Evolutionary conservation across 192 early-diverging fungal species (phyloP).

Genomic region (Backusella morwellensis): DNA sequence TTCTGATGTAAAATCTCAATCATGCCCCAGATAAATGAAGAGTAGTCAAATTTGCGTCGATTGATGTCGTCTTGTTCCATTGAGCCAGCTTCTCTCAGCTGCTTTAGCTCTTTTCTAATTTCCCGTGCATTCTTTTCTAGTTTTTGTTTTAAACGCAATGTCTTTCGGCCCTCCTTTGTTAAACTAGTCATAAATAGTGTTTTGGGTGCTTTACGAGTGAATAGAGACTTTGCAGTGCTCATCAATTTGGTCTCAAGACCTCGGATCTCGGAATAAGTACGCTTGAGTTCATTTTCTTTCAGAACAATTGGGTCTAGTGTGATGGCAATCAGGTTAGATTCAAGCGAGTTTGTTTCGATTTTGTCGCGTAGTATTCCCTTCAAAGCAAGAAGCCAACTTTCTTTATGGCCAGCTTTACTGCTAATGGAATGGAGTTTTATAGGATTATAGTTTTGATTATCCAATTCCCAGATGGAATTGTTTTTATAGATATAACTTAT

Average conservation of each 20-base stretch:
- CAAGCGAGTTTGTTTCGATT: neutral
- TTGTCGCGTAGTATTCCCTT: neutral
- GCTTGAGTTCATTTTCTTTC: neutral
- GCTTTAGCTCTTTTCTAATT: neutral
- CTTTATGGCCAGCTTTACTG: neutral
- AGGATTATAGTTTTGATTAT: neutral
- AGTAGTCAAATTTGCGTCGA: neutral
- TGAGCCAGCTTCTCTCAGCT: neutral
- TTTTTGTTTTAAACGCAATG: neutral
- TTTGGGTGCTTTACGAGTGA: neutral
- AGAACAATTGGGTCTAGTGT: neutral
- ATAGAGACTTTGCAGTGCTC: neutral
- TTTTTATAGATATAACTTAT: neutral
- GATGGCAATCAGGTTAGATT: neutral
- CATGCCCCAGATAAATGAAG: neutral
- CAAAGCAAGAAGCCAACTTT: neutral
- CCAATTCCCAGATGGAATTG: neutral
- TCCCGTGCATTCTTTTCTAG: neutral
- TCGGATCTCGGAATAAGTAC: neutral
- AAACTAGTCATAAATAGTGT: neutral
- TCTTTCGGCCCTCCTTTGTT: neutral
- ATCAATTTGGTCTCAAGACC: neutral
- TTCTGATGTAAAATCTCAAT: neutral
- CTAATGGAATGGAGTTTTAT: neutral
- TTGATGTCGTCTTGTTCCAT: neutral